Evolutionary conservation across 257 asterid genomes (phyloP), one percentile per base, ranked within the genome.

Genomic region (Buddleja alternifolia): DNA sequence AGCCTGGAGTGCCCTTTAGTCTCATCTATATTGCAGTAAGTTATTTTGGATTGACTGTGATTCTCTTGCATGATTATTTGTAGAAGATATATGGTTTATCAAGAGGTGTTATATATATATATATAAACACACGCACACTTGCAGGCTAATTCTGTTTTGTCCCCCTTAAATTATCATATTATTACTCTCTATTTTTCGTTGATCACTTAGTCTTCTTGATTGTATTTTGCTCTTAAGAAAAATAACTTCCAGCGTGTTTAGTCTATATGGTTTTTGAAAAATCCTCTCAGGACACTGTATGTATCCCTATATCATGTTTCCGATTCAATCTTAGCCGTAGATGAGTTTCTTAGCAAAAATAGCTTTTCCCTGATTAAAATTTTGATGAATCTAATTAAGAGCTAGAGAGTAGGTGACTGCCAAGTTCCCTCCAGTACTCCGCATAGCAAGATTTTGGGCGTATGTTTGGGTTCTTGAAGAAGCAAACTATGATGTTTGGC

Each of bases 1-100:
- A 83, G 91, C 86, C 83, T 94, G 75, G 96, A 94, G 54, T 94
- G 96, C 77, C 99, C 99, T 11, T 88, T 94, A 25, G 99, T 86
- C 64, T 80, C 95, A 8, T 84, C 96, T 56, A 72, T 80, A 74
- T 52, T 83, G 77, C 93, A 71, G 99, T 94, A 87, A 82, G 97
- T 80, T 77, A 12, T 65, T 59, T 73, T 50, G 57, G 50, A 50
- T n/a, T 34, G n/a, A 15, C 58, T 40, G 36, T 66, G 53, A 58
- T 71, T 41, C 21, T n/a, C 41, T 24, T 47, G 23, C 16, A 20
- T 62, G 10, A 63, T 36, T 34, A 4, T 4, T 36, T 12, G 34
- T 62, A 66, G 9, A 4, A n/a, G 21, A 20, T 54, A 21, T 19
- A 36, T 21, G 39, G 54, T 14, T 36, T 58, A 45, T 23, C 40